A percentile compares a stretch with the other conserved stretches of the same genome.
These are phyloP conservation scores for Petunia axillaris DNA, from an alignment of 257 asterid species.

Conservation along the genomic window DNA sequence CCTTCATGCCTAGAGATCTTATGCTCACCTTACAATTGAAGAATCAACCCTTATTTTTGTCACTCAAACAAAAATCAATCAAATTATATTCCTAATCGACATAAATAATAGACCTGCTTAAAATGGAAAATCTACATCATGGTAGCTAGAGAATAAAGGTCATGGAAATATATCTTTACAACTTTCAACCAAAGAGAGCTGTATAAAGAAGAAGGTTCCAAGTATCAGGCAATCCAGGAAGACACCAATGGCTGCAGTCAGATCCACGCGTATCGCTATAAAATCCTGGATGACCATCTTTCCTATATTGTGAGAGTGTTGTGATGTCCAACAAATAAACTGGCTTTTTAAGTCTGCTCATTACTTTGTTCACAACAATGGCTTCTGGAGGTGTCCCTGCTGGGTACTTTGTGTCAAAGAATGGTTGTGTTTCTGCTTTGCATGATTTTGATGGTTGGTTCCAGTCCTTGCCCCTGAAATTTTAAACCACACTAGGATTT, in stretches of 20 bases:
- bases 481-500: not conserved
- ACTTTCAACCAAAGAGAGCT: conserved; percentile 38
- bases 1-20: not conserved
- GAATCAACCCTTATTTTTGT: not conserved
- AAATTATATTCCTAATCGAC: not conserved
- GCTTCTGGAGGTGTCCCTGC: conserved; percentile 57
- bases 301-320: conserved; percentile 70
- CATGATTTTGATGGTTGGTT: conserved; percentile 61
- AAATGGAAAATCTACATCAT: not conserved
- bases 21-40: not conserved
- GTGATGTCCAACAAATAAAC: conserved; percentile 77
- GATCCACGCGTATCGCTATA: conserved; percentile 62
- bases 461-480: conserved; percentile 81
- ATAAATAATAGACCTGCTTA: no score
- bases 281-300: conserved; percentile 76
- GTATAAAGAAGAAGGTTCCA: conserved; percentile 81
- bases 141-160: not conserved
- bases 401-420: conserved; percentile 60
- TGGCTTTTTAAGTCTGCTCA: conserved; percentile 72
- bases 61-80: not conserved
- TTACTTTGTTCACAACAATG: conserved; percentile 66
- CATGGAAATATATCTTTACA: no score
- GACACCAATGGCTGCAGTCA: conserved; percentile 99
- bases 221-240: conserved; percentile 94
- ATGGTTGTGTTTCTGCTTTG: conserved; percentile 62